Evolutionary conservation across 1,284 basidiomycete species (phyloP).

Genomic region (Vanrija sp.): DNA sequence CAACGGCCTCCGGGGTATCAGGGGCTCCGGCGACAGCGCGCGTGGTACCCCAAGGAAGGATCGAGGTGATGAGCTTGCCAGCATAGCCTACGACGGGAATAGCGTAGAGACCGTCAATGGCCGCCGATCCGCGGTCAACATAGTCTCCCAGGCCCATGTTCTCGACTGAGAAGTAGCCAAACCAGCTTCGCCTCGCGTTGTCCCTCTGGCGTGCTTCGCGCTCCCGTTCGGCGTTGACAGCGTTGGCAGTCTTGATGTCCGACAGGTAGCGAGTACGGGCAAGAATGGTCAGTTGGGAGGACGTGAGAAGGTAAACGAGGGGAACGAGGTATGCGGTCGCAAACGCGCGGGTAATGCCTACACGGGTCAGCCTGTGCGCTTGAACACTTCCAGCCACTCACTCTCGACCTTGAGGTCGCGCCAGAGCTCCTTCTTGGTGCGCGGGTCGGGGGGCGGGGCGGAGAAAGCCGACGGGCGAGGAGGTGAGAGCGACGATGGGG

Average conservation of each 20-base stretch:
- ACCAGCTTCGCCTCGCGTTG: neutral
- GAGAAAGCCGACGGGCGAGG: slow-evolving; percentile 6
- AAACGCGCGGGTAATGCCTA: slow-evolving; percentile 43
- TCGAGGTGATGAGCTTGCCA: slow-evolving; percentile 1
- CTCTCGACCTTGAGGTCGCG: slow-evolving; percentile 47
- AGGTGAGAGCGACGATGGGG: slow-evolving; percentile 13
- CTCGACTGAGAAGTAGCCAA: slow-evolving; percentile 31
- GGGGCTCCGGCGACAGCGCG: neutral
- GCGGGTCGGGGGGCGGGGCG: slow-evolving; percentile 3
- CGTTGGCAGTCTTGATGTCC: slow-evolving; percentile 28
- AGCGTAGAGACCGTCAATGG: neutral
- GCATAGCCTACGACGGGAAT: too few species aligned
- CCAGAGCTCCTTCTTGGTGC: slow-evolving; percentile 47
- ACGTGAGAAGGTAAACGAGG: slow-evolving; percentile 44
- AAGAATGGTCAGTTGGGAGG: slow-evolving; percentile 46
- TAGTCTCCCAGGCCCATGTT: slow-evolving; percentile 35
- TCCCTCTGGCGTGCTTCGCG: slow-evolving; percentile 3
- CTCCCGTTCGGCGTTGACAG: slow-evolving; percentile 1
- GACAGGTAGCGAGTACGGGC: slow-evolving; percentile 40
- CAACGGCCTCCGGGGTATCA: slow-evolving; percentile 3
- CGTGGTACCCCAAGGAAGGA: slow-evolving; percentile 15
- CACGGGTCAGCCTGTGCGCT: neutral
- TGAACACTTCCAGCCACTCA: too few species aligned
- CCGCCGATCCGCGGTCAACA: slow-evolving; percentile 13
- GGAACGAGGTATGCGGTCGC: slow-evolving; percentile 47